These are phyloP conservation scores for Arthrobotrys entomopaga DNA, from an alignment of 2,329 filamentous ascomycete genomes.

Conservation along the genomic window DNA sequence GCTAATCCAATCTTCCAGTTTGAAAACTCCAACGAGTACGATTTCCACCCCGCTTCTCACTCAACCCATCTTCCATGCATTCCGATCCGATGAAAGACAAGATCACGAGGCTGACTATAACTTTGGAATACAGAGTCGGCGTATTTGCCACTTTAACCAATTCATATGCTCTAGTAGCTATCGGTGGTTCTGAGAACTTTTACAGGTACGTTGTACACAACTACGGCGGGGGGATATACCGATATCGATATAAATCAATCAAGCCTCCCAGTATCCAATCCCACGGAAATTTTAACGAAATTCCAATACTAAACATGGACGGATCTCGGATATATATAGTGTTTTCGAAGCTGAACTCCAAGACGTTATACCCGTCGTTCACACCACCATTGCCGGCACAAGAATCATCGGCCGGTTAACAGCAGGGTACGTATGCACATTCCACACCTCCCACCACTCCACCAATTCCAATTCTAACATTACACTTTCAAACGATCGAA, in stretches of 20 bases:
- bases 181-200: slow-evolving; percentile 98
- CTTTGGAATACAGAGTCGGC: slow-evolving; percentile 76
- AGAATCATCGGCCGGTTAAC: slow-evolving; percentile 96
- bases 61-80: slow-evolving; percentile 4
- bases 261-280: slow-evolving; percentile 20
- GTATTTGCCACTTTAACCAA: slow-evolving; percentile 98
- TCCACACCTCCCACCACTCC: neutral
- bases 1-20: slow-evolving; percentile 66
- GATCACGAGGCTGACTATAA: slow-evolving; percentile 54
- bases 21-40: slow-evolving; percentile 90
- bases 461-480: slow-evolving; percentile 6
- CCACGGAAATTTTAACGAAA: slow-evolving; percentile 9
- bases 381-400: slow-evolving; percentile 95
- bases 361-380: slow-evolving; percentile 96
- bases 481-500: neutral
- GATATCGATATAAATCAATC: slow-evolving; percentile 12
- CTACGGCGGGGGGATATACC: slow-evolving; percentile 33
- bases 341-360: slow-evolving; percentile 97
- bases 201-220: slow-evolving; percentile 77
- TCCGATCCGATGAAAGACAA: slow-evolving; percentile 12
- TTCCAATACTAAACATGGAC: neutral
- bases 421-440: slow-evolving; percentile 73
- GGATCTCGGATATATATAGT: slow-evolving; percentile 64
- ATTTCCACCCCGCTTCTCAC: slow-evolving; percentile 57
- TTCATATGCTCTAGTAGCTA: slow-evolving; percentile 91